Percentiles rank a stretch among this genome's conserved stretches.
phyloP scores from a whole-genome alignment of 1,139 yeast species.

The Yamadazyma taylorii region DNA sequence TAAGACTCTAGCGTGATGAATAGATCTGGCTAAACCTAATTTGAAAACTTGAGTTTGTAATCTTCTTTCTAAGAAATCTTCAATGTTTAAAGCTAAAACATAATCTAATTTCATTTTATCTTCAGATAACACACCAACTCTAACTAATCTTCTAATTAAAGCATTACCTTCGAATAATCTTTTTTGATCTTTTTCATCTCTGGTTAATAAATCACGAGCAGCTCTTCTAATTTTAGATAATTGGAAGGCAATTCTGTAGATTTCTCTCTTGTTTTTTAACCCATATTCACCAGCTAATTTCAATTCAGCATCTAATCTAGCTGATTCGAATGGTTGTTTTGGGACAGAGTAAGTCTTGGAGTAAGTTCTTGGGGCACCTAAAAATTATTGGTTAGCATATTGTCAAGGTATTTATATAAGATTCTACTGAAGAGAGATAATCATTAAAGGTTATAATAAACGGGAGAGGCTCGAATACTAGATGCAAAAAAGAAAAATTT shows the following conservation, averaged over 20 bases:
- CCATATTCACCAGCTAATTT: slow-evolving; percentile 99
- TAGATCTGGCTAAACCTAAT: slow-evolving; percentile 98
- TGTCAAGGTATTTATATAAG: too few relatives aligned
- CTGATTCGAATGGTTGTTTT: slow-evolving; percentile 98
- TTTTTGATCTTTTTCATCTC: slow-evolving; percentile 99
- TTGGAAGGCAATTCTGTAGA: slow-evolving; percentile 98
- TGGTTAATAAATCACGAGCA: slow-evolving; percentile 99
- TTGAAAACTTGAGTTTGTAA: slow-evolving; percentile 99
- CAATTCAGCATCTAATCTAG: slow-evolving; percentile 99
- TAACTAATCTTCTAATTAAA: slow-evolving; percentile 95
- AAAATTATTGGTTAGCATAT: slow-evolving; percentile 14
- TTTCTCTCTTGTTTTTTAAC: slow-evolving; percentile 99
- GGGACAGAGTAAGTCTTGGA: slow-evolving; percentile 99
- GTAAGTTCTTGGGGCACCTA: slow-evolving; percentile 98
- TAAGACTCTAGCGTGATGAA: slow-evolving; percentile 99
- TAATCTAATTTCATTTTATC: slow-evolving; percentile 99
- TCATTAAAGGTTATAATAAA: neutral
- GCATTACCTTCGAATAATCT: slow-evolving; percentile 99
- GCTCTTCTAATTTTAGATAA: slow-evolving; percentile 99
- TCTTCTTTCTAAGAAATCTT: slow-evolving; percentile 99
- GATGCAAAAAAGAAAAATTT: neutral
- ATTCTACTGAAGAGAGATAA: slow-evolving; percentile 1
- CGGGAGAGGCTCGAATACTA: slow-evolving; percentile 1
- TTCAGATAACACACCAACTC: slow-evolving; percentile 98
- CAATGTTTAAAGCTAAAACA: slow-evolving; percentile 96